Evolutionary conservation across 1,139 yeast genomes (phyloP), one percentile per base, ranked within the genome.

Genomic region (Scheffersomyces lignicola): DNA sequence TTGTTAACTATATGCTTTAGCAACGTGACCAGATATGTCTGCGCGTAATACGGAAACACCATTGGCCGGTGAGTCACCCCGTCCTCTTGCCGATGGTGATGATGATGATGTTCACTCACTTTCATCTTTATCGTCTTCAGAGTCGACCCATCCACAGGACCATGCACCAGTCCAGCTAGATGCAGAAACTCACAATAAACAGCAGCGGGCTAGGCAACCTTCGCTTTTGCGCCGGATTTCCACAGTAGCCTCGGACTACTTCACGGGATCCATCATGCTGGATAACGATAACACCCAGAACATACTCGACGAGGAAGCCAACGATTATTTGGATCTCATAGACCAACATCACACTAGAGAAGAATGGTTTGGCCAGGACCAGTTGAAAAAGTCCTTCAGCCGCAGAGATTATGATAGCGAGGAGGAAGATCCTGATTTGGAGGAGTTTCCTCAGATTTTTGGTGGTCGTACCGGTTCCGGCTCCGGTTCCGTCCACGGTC

Each of bases 361-460:
- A 9, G 43, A 41, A 4, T 31, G 43, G 29, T 51, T 44, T 37
- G 55, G 52, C 11, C 43, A 44, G 5, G 26, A 32, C 3, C 39
- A 38, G 25, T 24, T 40, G 12, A 29, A 32, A 15, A 34, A 28
- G 18, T 39, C 39, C 2, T 26, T 36, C n/a, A 30, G 37, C 1
- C 28, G 32, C 22, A 27, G 24, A 14, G 26, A 5, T 3, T 17
- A 17, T n/a, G 18, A 15, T 12, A 18, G 23, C 7, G 28, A 28
- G 11, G 39, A 34, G 15, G 28, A 11, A 5, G 22, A 16, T 13
- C 15, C 17, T 9, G 26, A 26, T n/a, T 34, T 33, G 22, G 51
- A 46, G 18, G 46, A 40, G 28, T 41, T 38, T 15, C 48, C 48
- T 4, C 33, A 29, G 14, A 7, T 28, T 1, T 41, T 20, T 27